Conservation (phyloP, 768 basidiomycete species). For the Lentinula detonsa region DNA sequence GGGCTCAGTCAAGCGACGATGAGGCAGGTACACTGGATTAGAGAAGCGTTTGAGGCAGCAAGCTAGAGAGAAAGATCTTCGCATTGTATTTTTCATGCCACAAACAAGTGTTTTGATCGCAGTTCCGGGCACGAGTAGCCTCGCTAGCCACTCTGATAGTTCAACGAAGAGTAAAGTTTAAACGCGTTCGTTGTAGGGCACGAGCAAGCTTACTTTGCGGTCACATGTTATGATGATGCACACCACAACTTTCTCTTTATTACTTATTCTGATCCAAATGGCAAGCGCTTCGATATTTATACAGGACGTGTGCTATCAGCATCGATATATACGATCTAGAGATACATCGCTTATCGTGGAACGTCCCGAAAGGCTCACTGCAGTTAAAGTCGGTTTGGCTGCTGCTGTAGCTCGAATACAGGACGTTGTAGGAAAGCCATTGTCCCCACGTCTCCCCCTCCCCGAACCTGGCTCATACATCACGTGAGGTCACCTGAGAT, state of each 20-base stretch:
- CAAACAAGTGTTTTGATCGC: too few species aligned
- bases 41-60: background rate
- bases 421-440: slow-evolving; percentile 16
- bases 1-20: background rate
- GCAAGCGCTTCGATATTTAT: slow-evolving; percentile 32
- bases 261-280: background rate
- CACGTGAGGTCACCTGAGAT: too few species aligned
- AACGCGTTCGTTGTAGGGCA: too few species aligned
- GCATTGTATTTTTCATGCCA: too few species aligned
- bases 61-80: background rate
- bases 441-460: too few species aligned
- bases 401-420: slow-evolving; percentile 75
- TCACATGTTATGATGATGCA: background rate
- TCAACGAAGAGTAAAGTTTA: too few species aligned
- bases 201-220: background rate
- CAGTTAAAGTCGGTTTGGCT: slow-evolving; percentile 76
- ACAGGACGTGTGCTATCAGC: slow-evolving; percentile 69
- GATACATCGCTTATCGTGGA: slow-evolving; percentile 81
- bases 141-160: too few species aligned
- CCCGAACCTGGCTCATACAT: too few species aligned
- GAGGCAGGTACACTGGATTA: background rate
- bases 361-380: slow-evolving; percentile 82
- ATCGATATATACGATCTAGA: slow-evolving; percentile 72
- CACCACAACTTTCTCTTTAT: background rate
- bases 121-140: too few species aligned